Evolutionary conservation across 179 eudicot genomes (phyloP), one percentile per base, ranked within the genome.

Genomic region (Spergularia azorica): DNA sequence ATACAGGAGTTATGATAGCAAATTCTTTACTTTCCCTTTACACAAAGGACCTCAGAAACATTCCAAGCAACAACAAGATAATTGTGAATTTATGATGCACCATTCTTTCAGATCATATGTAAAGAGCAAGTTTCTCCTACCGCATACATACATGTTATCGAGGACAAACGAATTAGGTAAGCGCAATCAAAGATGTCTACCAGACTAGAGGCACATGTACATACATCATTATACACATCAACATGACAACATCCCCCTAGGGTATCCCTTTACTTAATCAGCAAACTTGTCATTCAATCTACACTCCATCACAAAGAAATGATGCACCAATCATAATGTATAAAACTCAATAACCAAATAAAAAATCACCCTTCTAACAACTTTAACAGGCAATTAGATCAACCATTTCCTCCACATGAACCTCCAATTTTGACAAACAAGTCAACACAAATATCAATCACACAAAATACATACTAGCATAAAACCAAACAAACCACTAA

Each of bases 371-470:
- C 26, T 21, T 50, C 48, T 12, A 15, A 70, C 73, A 70, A 46
- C 60, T 26, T 3, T 58, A 70, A 18, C 32, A 41, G 50, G 59
- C 70, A 81, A 76, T 48, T 8, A 67, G 73, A 77, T 54, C 81
- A 73, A 50, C 21, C 50, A 6, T 3, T 76, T 32, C 12, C 14
- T 48, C 13, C 65, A 68, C 77, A 52, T 70, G 14, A 77, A 16
- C 63, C n/a, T 52, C 70, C 58, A 69, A 13, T 55, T 43, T 2
- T 14, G 55, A 64, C 43, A 76, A 12, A 65, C 9, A 56, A 70
- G 56, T 70, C 69, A 18, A 39, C 39, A 73, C 41, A 41, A 73
- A 46, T 26, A 60, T 26, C 65, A 43, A 61, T 38, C 20, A 41
- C 48, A n/a, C n/a, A n/a, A n/a, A n/a, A n/a, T n/a, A n/a, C n/a